These are phyloP conservation scores for Ammopiptanthus mongolicus DNA, from an alignment of 306 rosid genomes.

Conservation along the genomic window DNA sequence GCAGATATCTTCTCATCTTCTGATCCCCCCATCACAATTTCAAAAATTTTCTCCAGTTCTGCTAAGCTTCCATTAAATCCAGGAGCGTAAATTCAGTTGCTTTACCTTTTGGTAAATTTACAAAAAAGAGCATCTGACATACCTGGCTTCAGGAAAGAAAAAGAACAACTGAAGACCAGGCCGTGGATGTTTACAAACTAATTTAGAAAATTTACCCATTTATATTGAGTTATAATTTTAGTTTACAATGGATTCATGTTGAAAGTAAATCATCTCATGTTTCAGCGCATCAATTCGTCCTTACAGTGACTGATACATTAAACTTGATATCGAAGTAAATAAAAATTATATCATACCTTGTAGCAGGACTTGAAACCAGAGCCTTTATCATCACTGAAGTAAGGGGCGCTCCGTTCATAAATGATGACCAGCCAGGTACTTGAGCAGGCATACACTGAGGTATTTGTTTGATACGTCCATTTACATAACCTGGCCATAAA, in stretches of 20 bases:
- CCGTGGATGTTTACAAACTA: conserved; percentile 21
- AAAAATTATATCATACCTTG: conserved; percentile 60
- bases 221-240: conserved; percentile 10
- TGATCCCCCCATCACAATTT: conserved; percentile 80
- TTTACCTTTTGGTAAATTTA: conserved; percentile 74
- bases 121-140: conserved; percentile 90
- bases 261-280: conserved; percentile 1
- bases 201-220: conserved; percentile 31
- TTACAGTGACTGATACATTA: conserved; percentile 3
- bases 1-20: conserved; percentile 89
- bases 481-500: conserved; percentile 87
- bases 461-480: conserved; percentile 62
- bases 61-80: conserved; percentile 99
- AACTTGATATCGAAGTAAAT: background rate
- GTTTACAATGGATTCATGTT: conserved; percentile 14
- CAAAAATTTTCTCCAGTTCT: conserved; percentile 88
- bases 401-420: conserved; percentile 75
- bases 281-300: background rate
- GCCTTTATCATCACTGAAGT: conserved; percentile 61
- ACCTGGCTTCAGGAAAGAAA: conserved; percentile 87
- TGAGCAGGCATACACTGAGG: conserved; percentile 80
- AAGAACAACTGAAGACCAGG: conserved; percentile 83
- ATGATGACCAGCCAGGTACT: conserved; percentile 84
- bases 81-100: conserved; percentile 98
- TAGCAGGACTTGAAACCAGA: conserved; percentile 84